Percentiles rank a stretch among this genome's conserved stretches.
Conservation (phyloP, 495 filamentous ascomycete species). For the Annulohypoxylon bovei region DNA sequence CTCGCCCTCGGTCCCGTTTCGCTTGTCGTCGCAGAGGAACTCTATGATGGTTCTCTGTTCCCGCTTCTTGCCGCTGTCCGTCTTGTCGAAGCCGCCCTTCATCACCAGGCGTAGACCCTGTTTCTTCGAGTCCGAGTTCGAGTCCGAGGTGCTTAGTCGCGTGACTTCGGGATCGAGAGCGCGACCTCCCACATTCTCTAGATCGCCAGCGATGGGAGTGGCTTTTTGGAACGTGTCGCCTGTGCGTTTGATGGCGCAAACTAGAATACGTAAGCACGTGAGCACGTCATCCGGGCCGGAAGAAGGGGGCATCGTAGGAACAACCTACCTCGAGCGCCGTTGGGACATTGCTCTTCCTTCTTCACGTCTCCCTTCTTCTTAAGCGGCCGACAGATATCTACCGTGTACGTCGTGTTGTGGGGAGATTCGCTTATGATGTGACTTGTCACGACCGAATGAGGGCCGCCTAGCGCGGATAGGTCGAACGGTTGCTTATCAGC, state of each 20-base stretch:
- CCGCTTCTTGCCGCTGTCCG: constrained; percentile 52
- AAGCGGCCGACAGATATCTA: constrained; percentile 82
- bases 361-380: constrained; percentile 58
- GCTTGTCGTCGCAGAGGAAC: constrained; percentile 78
- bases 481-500: constrained; percentile 70
- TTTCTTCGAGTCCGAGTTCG: constrained; percentile 65
- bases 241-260: constrained; percentile 78
- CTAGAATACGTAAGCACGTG: constrained; percentile 50
- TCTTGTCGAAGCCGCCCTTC: constrained; percentile 69
- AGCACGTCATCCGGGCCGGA: neutral
- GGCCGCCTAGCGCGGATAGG: constrained; percentile 72
- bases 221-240: constrained; percentile 55
- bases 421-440: constrained; percentile 56
- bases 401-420: constrained; percentile 83
- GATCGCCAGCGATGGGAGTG: constrained; percentile 80
- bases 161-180: constrained; percentile 69
- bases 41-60: constrained; percentile 80
- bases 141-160: constrained; percentile 67
- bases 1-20: constrained; percentile 75
- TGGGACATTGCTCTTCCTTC: constrained; percentile 66
- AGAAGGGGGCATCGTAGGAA: neutral
- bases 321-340: constrained; percentile 67
- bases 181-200: constrained; percentile 60
- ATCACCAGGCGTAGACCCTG: constrained; percentile 78
- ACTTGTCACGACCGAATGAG: constrained; percentile 74